Evolutionary conservation across 495 filamentous ascomycete genomes (phyloP).

Genomic region (Baudoinia panamericana): DNA sequence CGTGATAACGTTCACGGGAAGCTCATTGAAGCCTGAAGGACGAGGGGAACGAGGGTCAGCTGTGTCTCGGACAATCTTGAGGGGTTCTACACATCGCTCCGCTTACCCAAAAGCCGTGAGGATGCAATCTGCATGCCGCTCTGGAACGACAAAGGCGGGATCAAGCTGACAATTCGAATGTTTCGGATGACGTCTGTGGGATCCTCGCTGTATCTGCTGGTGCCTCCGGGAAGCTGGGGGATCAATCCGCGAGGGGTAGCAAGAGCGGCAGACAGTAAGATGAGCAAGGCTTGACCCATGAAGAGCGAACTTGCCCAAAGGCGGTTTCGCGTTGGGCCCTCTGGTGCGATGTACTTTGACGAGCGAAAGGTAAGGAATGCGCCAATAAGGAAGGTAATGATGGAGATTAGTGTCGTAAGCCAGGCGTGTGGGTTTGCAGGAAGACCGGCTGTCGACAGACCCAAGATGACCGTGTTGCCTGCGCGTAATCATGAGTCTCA

Average conservation of each 20-base stretch:
- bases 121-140: conserved; percentile 56
- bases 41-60: too few species aligned
- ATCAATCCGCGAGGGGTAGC: conserved; percentile 5
- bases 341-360: conserved; percentile 9
- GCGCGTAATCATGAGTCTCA: not conserved
- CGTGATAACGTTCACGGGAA: conserved; percentile 63
- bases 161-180: conserved; percentile 40
- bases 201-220: not conserved
- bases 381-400: conserved; percentile 20
- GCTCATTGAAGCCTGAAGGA: conserved; percentile 53
- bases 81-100: too few species aligned
- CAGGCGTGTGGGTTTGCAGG: conserved; percentile 16
- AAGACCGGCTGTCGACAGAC: conserved; percentile 21
- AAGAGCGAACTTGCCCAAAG: conserved; percentile 32
- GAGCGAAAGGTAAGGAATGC: conserved; percentile 11
- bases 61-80: too few species aligned
- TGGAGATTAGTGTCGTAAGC: conserved; percentile 21
- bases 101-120: conserved; percentile 47
- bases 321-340: conserved; percentile 11
- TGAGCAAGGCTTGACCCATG: conserved; percentile 41
- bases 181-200: conserved; percentile 8
- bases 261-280: conserved; percentile 46
- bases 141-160: conserved; percentile 58
- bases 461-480: conserved; percentile 25
- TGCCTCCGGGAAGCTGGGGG: conserved; percentile 5